Conservation (phyloP, 78 protist species). For the Protostelium mycophagum region DNA sequence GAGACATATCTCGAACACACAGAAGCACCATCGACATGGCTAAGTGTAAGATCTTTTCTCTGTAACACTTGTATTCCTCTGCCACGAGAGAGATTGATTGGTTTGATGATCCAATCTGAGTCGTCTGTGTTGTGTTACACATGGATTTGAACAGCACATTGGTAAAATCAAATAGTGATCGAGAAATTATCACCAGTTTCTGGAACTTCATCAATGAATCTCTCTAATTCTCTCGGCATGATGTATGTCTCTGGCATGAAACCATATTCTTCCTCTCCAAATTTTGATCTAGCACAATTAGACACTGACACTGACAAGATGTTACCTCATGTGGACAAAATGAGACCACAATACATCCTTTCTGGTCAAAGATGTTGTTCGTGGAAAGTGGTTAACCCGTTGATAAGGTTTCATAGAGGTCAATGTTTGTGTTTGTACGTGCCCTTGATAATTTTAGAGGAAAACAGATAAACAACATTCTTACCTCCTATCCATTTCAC, state of each 20-base stretch:
- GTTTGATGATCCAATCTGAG: conserved; percentile 28
- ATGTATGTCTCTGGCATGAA: conserved; percentile 14
- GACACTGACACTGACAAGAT: no score
- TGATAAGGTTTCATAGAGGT: conserved; percentile 7
- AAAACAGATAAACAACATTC: background rate
- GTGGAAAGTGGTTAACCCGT: conserved; percentile 67
- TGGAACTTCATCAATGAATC: background rate
- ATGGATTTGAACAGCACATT: background rate
- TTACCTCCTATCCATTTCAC: background rate
- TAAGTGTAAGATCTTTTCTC: background rate
- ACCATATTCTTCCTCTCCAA: background rate
- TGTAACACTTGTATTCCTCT: conserved; percentile 15
- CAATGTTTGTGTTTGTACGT: background rate
- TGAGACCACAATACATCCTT: conserved; percentile 31
- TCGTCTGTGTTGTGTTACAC: background rate
- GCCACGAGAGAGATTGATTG: conserved; percentile 35
- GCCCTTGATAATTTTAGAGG: background rate
- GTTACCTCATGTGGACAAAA: conserved; percentile 1
- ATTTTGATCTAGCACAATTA: no score
- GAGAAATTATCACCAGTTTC: background rate
- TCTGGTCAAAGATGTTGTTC: conserved; percentile 25
- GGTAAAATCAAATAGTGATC: background rate
- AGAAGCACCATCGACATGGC: background rate
- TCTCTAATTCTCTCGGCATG: conserved; percentile 16
- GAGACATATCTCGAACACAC: conserved; percentile 41